Percentiles rank a stretch among this genome's conserved stretches.
Evolutionary conservation across 2,329 filamentous ascomycete species (phyloP).

Genomic region (Lomentospora prolificans): DNA sequence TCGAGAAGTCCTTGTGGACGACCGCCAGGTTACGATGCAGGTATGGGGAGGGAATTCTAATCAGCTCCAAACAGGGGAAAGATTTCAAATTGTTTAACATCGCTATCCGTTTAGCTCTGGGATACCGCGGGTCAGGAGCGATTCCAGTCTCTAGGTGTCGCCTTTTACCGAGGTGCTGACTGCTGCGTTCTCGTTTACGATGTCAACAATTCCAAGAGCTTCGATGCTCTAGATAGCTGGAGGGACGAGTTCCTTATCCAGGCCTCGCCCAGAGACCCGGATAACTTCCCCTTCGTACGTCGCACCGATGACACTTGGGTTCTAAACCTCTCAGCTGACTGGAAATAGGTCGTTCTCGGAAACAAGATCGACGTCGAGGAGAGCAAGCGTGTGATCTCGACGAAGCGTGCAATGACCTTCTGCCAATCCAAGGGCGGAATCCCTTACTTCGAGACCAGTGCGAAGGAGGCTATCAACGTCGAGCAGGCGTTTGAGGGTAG

Average conservation of each 20-base stretch:
- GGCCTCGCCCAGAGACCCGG: conserved; percentile 88
- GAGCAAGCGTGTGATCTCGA: conserved; percentile 92
- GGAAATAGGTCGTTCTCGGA: conserved; percentile 70
- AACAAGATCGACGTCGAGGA: conserved; percentile 99
- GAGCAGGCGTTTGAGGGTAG: conserved; percentile 67
- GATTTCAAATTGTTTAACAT: not conserved
- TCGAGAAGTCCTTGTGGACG: conserved; percentile 94
- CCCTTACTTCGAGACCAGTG: conserved; percentile 98
- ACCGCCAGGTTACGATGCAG: conserved; percentile 98
- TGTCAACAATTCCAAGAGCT: conserved; percentile 98
- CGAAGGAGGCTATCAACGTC: conserved; percentile 97
- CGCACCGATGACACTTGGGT: not conserved
- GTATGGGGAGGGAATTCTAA: conserved; percentile 33
- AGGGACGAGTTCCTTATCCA: conserved; percentile 97
- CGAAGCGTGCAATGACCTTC: conserved; percentile 92
- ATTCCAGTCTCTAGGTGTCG: conserved; percentile 93
- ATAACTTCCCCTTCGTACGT: conserved; percentile 93
- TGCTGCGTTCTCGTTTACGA: conserved; percentile 98
- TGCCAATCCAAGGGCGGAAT: conserved; percentile 97
- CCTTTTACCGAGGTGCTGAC: conserved; percentile 94
- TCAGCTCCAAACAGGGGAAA: not conserved
- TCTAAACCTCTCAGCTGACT: not conserved
- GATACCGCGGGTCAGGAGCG: conserved; percentile 95
- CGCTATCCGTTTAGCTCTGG: conserved; percentile 60
- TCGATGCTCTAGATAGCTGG: conserved; percentile 97